phyloP scores from a whole-genome alignment of 495 filamentous ascomycete genomes.

The Neurospora hispaniola region DNA sequence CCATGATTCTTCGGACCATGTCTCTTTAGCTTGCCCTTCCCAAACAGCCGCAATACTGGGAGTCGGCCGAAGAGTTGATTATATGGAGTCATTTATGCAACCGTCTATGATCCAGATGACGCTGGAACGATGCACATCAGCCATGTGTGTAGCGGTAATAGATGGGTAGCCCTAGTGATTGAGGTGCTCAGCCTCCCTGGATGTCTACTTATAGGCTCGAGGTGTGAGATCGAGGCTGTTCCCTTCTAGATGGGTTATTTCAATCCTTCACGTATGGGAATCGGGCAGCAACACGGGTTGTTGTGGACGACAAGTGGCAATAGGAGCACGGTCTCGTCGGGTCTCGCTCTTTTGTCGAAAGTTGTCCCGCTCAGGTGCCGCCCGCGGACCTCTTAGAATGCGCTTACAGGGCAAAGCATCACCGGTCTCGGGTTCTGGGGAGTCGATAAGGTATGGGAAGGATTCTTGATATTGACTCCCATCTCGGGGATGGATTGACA shows the following conservation, averaged over 20 bases:
- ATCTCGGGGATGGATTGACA: neutral
- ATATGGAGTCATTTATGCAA: neutral
- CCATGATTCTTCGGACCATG: neutral
- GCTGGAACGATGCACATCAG: neutral
- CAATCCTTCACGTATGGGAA: neutral
- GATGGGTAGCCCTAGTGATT: neutral
- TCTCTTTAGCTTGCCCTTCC: neutral
- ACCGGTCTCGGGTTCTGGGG: neutral
- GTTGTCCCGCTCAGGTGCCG: neutral
- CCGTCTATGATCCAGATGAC: neutral
- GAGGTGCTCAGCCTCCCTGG: neutral
- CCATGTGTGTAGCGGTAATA: neutral
- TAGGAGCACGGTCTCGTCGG: neutral
- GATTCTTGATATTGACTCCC: neutral
- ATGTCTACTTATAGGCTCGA: neutral
- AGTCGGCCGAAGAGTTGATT: neutral
- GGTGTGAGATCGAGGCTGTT: neutral
- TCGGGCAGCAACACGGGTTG: too few species aligned
- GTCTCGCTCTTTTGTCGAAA: neutral
- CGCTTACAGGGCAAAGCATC: neutral
- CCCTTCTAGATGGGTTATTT: neutral
- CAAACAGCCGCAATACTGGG: neutral
- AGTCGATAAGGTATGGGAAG: neutral
- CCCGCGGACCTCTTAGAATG: neutral
- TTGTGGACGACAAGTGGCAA: neutral